Evolutionary conservation across 495 filamentous ascomycete genomes (phyloP).

Genomic region (Trichoderma parareesei): DNA sequence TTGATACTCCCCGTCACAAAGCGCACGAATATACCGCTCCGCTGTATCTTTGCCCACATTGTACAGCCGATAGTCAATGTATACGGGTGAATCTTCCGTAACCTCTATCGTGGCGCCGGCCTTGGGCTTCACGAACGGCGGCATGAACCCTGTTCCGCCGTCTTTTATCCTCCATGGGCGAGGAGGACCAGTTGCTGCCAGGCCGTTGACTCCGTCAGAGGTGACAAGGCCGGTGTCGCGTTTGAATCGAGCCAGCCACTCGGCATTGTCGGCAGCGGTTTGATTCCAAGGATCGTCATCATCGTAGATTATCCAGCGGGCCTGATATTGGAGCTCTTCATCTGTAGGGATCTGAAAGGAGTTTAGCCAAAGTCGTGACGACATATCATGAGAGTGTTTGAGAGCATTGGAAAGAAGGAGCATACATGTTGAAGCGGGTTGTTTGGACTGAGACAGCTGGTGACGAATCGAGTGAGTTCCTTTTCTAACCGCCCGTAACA

Average conservation of each 20-base stretch:
- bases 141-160: not conserved
- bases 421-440: conserved; percentile 42
- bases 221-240: conserved; percentile 50
- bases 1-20: conserved; percentile 28
- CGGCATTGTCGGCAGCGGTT: conserved; percentile 58
- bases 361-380: not conserved
- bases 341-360: conserved; percentile 29
- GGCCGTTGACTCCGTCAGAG: conserved; percentile 31
- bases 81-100: not conserved
- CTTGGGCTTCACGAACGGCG: not conserved
- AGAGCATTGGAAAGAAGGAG: not conserved
- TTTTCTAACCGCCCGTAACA: conserved; percentile 41
- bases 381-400: not conserved
- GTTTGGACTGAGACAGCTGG: conserved; percentile 39
- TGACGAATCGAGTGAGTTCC: conserved; percentile 42
- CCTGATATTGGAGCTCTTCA: conserved; percentile 45
- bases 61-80: not conserved
- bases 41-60: not conserved
- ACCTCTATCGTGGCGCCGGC: not conserved
- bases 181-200: conserved; percentile 16
- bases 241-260: conserved; percentile 48
- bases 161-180: not conserved
- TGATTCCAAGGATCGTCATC: conserved; percentile 64
- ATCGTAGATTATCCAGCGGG: conserved; percentile 48
- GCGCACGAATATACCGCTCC: conserved; percentile 12